Evolutionary conservation across 2,329 filamentous ascomycete species (phyloP), one percentile per base, ranked within the genome.

Genomic region (Colletotrichum neosansevieriae): DNA sequence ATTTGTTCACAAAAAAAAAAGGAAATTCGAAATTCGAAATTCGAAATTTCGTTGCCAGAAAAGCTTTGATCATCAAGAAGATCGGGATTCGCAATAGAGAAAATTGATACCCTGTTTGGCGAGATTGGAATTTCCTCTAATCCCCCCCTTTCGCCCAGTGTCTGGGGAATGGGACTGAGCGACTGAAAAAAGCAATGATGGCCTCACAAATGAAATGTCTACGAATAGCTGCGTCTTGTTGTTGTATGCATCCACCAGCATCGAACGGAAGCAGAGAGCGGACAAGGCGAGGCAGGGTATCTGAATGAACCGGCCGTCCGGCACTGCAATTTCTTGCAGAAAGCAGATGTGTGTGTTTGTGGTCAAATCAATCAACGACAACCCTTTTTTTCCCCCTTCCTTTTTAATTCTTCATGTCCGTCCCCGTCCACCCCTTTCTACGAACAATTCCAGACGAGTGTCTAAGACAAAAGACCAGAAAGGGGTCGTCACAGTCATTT

Each of bases 271-370:
- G 32, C n/a, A 21, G 38, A 58, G 7, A 44, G 38, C 36, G 40
- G 10, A 17, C 36, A 13, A 34, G 29, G 32, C 32, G 29, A 36
- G 19, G 57, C 57, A 59, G 58, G 58, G 58, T 24, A 24, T 24
- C 34, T 29, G 12, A 42, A 50, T 17, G 45, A 60, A 60, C 44
- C 58, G 44, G 45, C 58, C 58, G 58, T 36, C 58, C 34, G 45
- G 45, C 58, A 42, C 44, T 60, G 58, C 44, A 60, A 51, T 60
- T 42, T 60, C 44, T 17, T 40, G 58, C 58, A 60, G 58, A 60
- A 54, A 19, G 9, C 50, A 54, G 21, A 7, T 17, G 24, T 32
- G 32, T 38, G 29, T 9, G 51, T 40, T 17, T 21, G 51, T 54
- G 51, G 49, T 53, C 12, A 29, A n/a, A 53, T 54, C 51, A 40